Evolutionary conservation across 192 early-diverging fungal genomes (phyloP).

Genomic region (Rhizophagus clarus): DNA sequence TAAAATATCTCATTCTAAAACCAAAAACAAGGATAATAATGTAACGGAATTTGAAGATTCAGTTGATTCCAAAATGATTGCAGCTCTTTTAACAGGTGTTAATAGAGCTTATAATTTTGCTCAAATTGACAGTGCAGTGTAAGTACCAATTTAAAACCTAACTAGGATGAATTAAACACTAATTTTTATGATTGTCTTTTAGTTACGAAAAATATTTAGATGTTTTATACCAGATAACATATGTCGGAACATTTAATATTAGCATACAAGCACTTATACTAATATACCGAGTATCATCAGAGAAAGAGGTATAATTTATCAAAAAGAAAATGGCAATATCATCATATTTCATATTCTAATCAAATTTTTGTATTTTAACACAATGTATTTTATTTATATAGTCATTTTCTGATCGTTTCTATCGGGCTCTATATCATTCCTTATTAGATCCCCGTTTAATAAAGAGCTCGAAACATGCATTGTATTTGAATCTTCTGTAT

Average conservation of each 20-base stretch:
- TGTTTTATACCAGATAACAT: constrained; percentile 89
- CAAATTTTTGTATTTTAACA: constrained; percentile 27
- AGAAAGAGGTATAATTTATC: constrained; percentile 32
- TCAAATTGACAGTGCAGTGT: constrained; percentile 76
- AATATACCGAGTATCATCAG: constrained; percentile 73
- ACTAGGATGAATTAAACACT: neutral
- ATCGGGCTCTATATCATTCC: constrained; percentile 87
- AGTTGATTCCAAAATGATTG: constrained; percentile 82
- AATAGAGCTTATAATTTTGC: constrained; percentile 94
- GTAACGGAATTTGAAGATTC: constrained; percentile 59
- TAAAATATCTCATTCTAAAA: constrained; percentile 39
- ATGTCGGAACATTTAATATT: constrained; percentile 88
- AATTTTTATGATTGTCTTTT: constrained; percentile 14
- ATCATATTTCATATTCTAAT: constrained; percentile 23
- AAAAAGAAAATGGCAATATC: neutral
- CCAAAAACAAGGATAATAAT: constrained; percentile 46
- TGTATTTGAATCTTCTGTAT: constrained; percentile 92
- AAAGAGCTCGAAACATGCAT: constrained; percentile 82
- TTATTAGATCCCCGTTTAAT: constrained; percentile 81
- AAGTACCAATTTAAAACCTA: constrained; percentile 7
- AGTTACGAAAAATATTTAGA: constrained; percentile 81
- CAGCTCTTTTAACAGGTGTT: constrained; percentile 89
- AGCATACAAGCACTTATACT: constrained; percentile 91
- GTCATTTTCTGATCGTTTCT: constrained; percentile 81
- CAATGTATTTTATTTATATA: constrained; percentile 36